These are phyloP conservation scores for Kalmanozyma brasiliensis DNA, from an alignment of 1,284 basidiomycete genomes.

Conservation along the genomic window DNA sequence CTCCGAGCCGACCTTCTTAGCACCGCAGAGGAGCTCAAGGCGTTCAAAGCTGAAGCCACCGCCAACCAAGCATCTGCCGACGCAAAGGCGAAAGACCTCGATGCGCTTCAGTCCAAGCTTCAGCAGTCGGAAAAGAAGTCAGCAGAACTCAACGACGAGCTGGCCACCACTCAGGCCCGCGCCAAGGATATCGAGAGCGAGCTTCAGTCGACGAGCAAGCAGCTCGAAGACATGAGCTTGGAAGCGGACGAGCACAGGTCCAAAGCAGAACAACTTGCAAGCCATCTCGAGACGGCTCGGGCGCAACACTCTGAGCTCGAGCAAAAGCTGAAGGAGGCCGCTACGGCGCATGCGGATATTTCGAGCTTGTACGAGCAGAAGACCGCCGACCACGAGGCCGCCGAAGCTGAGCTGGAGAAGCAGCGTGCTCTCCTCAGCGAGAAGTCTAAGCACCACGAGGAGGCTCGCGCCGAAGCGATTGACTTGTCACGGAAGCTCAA, in stretches of 20 bases:
- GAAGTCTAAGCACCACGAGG: constrained; percentile 16
- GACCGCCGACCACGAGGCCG: constrained; percentile 18
- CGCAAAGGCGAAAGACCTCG: constrained; percentile 6
- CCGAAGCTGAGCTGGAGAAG: constrained; percentile 26
- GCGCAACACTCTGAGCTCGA: constrained; percentile 16
- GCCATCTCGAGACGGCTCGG: constrained; percentile 22
- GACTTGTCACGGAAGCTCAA: constrained; percentile 11
- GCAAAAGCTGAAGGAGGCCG: constrained; percentile 15
- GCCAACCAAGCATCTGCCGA: constrained; percentile 9
- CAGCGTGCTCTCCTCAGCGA: constrained; percentile 17
- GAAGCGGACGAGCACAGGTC: constrained; percentile 17
- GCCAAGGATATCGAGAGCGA: constrained; percentile 10
- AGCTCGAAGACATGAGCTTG: constrained; percentile 6
- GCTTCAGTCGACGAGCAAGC: constrained; percentile 8
- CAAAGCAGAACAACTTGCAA: constrained; percentile 13
- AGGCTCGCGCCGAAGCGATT: constrained; percentile 15
- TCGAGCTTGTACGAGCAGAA: constrained; percentile 25
- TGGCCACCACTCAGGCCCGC: constrained; percentile 2
- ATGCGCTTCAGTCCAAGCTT: constrained; percentile 5
- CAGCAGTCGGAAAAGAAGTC: constrained; percentile 9
- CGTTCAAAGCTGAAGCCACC: constrained; percentile 12
- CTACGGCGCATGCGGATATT: constrained; percentile 18
- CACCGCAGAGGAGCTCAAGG: constrained; percentile 15
- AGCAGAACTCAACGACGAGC: constrained; percentile 1
- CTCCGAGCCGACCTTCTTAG: constrained; percentile 17